These are phyloP conservation scores for Selenicereus undatus DNA, from an alignment of 148 eudicot species.

Conservation along the genomic window DNA sequence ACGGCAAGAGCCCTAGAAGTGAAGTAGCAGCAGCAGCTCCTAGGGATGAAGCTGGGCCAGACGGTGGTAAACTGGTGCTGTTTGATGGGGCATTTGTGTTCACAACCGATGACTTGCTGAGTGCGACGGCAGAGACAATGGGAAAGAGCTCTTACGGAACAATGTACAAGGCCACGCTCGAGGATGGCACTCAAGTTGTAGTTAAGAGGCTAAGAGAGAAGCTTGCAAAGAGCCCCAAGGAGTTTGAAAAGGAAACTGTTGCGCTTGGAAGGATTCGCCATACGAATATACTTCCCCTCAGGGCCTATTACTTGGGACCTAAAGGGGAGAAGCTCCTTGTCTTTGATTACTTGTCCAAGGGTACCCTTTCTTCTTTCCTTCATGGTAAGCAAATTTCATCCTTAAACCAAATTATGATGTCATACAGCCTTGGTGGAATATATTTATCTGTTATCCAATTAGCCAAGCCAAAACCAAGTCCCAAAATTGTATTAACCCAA, in stretches of 20 bases:
- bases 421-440: too few species aligned
- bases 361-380: slow-evolving; percentile 80
- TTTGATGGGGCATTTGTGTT: slow-evolving; percentile 88
- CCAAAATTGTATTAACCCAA: too few species aligned
- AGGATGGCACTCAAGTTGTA: slow-evolving; percentile 74
- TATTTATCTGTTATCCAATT: too few species aligned
- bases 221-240: slow-evolving; percentile 73
- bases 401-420: too few species aligned
- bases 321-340: slow-evolving; percentile 93
- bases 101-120: slow-evolving; percentile 77
- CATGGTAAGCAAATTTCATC: slow-evolving; percentile 50
- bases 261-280: slow-evolving; percentile 72
- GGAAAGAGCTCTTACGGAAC: slow-evolving; percentile 86
- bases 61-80: slow-evolving; percentile 80
- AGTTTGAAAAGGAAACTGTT: slow-evolving; percentile 71
- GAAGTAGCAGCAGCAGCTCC: slow-evolving; percentile 28
- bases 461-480: too few species aligned
- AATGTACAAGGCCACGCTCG: slow-evolving; percentile 79
- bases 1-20: slow-evolving; percentile 16
- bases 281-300: slow-evolving; percentile 63
- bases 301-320: slow-evolving; percentile 85
- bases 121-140: slow-evolving; percentile 90
- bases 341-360: slow-evolving; percentile 68
- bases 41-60: slow-evolving; percentile 41
- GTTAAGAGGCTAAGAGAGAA: slow-evolving; percentile 92